A percentile compares a stretch with the other conserved stretches of the same genome.
These are phyloP conservation scores for Metschnikowia lunata DNA, from an alignment of 805 yeast genomes.

Conservation along the genomic window DNA sequence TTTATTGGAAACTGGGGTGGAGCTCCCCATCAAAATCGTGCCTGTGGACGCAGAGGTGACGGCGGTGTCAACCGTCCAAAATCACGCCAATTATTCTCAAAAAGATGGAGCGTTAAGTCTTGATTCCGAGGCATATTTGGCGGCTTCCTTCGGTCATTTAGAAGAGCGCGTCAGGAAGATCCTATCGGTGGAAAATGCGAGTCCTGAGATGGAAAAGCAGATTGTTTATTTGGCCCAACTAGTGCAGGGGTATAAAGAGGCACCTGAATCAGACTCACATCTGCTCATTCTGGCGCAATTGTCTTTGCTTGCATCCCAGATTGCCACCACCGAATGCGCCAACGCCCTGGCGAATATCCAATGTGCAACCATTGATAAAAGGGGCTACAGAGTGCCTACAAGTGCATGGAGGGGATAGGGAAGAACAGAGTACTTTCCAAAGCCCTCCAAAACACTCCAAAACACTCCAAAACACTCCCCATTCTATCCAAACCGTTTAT, in stretches of 20 bases:
- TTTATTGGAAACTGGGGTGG: slow-evolving; percentile 2
- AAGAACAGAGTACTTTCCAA: too few species aligned
- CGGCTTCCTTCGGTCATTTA: slow-evolving; percentile 20
- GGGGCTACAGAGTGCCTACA: background rate
- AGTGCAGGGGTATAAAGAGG: slow-evolving; percentile 14
- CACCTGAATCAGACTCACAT: slow-evolving; percentile 4
- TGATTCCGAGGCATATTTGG: slow-evolving; percentile 11
- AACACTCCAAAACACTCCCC: too few species aligned
- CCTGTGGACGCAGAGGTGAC: slow-evolving; percentile 31
- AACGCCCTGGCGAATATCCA: slow-evolving; percentile 10
- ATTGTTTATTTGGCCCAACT: slow-evolving; percentile 28
- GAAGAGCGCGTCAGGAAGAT: slow-evolving; percentile 20
- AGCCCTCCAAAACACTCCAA: too few species aligned
- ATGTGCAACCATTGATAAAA: slow-evolving; percentile 6
- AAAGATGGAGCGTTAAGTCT: slow-evolving; percentile 8
- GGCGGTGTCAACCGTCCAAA: slow-evolving; percentile 29
- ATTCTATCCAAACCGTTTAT: background rate
- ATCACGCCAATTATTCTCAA: slow-evolving; percentile 23
- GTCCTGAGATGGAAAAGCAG: slow-evolving; percentile 8
- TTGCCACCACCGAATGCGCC: slow-evolving; percentile 16
- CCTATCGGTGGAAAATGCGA: slow-evolving; percentile 9
- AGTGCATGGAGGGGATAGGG: too few species aligned
- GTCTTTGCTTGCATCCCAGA: slow-evolving; percentile 28
- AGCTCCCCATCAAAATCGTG: slow-evolving; percentile 16
- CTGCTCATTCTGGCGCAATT: slow-evolving; percentile 26